These are phyloP conservation scores for Centella asiatica DNA, from an alignment of 129 eudicot genomes.

Conservation along the genomic window DNA sequence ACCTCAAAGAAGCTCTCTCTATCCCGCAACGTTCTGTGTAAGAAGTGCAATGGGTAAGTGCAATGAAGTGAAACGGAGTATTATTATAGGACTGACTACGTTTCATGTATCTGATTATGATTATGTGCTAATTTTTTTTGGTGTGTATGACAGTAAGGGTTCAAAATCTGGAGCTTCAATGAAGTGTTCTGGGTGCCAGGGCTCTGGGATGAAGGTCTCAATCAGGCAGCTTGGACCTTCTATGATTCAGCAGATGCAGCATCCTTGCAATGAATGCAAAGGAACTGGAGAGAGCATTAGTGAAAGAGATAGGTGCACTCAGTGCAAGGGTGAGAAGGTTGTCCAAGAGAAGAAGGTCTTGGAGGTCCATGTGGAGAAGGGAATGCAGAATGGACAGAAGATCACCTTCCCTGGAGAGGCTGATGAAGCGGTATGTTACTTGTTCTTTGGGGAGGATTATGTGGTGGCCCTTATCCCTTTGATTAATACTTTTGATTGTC, in stretches of 20 bases:
- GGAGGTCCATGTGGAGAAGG: constrained; percentile 72
- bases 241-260: constrained; percentile 85
- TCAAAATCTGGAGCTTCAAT: constrained; percentile 65
- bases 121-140: neutral
- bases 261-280: constrained; percentile 71
- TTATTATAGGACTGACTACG: no score
- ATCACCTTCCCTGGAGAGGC: constrained; percentile 75
- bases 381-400: constrained; percentile 65
- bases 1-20: constrained; percentile 66
- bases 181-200: constrained; percentile 61
- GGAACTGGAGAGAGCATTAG: constrained; percentile 65
- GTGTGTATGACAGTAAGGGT: constrained; percentile 38
- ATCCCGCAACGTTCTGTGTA: constrained; percentile 61
- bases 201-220: constrained; percentile 67
- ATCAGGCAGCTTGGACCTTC: constrained; percentile 67
- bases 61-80: no score
- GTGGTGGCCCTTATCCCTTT: neutral
- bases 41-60: constrained; percentile 67
- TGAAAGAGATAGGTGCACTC: constrained; percentile 53
- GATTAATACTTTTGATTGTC: neutral
- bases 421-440: constrained; percentile 51
- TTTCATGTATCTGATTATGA: neutral
- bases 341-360: constrained; percentile 62
- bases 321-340: constrained; percentile 74
- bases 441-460: no score